Evolutionary conservation across 805 yeast species (phyloP).

Genomic region (Saccharomycopsis capsularis): DNA sequence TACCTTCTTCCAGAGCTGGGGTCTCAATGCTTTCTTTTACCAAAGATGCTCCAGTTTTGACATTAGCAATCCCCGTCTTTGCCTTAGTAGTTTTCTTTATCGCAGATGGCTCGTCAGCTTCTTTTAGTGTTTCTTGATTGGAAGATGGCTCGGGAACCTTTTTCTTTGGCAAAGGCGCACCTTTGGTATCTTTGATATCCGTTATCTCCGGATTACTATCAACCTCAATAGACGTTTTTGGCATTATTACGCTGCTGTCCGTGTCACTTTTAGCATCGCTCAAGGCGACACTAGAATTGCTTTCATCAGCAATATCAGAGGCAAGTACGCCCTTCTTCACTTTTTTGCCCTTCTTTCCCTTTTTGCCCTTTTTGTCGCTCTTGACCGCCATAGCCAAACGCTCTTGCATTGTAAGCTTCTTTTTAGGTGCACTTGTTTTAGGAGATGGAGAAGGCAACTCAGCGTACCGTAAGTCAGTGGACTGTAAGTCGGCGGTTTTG

Average conservation of each 20-base stretch:
- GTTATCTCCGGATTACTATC: not conserved
- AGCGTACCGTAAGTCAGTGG: no score
- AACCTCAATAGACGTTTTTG: not conserved
- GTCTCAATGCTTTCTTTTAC: no score
- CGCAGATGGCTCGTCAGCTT: not conserved
- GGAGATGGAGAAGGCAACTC: not conserved
- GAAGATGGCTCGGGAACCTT: not conserved
- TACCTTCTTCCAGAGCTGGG: no score
- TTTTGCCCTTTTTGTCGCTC: constrained; percentile 29
- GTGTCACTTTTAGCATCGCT: not conserved
- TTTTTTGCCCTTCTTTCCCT: constrained; percentile 28
- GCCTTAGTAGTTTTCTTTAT: no score
- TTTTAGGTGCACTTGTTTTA: constrained; percentile 30
- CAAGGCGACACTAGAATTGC: no score
- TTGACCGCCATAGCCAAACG: constrained; percentile 77
- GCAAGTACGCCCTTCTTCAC: constrained; percentile 21
- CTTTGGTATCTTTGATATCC: not conserved
- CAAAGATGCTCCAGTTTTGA: no score
- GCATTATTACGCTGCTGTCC: not conserved
- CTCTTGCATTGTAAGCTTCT: constrained; percentile 74
- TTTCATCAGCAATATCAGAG: not conserved
- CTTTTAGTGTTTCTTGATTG: not conserved
- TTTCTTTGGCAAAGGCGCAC: no score
- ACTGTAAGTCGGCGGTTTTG: not conserved
- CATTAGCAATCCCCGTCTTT: no score